Evolutionary conservation across 1,139 yeast species (phyloP).

Genomic region (Pichia sp.): DNA sequence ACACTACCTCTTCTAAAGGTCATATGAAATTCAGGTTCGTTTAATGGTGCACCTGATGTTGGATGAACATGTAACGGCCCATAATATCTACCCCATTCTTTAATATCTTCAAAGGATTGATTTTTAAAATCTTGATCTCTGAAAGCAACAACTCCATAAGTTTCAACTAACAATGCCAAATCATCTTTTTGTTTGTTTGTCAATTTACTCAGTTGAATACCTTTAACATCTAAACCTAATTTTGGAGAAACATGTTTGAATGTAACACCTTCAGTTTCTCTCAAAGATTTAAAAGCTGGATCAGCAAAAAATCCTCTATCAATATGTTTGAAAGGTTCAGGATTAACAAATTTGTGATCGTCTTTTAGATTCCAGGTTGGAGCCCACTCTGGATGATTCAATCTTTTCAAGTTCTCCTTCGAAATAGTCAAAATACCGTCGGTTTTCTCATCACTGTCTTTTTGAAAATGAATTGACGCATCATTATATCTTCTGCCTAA

Average conservation of each 20-base stretch:
- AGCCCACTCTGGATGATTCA: constrained; percentile 37
- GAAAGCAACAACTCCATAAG: constrained; percentile 61
- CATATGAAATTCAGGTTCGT: constrained; percentile 54
- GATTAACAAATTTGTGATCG: constrained; percentile 37
- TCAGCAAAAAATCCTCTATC: constrained; percentile 58
- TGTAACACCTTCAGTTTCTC: constrained; percentile 34
- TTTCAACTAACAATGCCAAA: constrained; percentile 4
- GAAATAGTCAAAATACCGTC: constrained; percentile 32
- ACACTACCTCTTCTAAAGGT: constrained; percentile 50
- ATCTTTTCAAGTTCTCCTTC: constrained; percentile 21
- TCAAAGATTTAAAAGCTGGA: constrained; percentile 45
- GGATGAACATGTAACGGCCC: constrained; percentile 73
- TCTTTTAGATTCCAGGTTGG: constrained; percentile 44
- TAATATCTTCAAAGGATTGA: constrained; percentile 39
- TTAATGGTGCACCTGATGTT: constrained; percentile 62
- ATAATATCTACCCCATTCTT: constrained; percentile 53
- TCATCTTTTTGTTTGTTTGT: constrained; percentile 3
- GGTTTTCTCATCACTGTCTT: constrained; percentile 26
- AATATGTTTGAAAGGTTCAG: constrained; percentile 41
- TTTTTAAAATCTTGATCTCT: constrained; percentile 59
- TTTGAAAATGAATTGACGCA: constrained; percentile 31
- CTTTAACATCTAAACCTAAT: constrained; percentile 45
- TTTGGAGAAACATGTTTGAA: constrained; percentile 47
- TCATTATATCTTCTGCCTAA: constrained; percentile 11
- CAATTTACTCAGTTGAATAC: background rate